Evolutionary conservation across 257 asterid genomes (phyloP), one percentile per base, ranked within the genome.

Genomic region (Leonotis leonurus): DNA sequence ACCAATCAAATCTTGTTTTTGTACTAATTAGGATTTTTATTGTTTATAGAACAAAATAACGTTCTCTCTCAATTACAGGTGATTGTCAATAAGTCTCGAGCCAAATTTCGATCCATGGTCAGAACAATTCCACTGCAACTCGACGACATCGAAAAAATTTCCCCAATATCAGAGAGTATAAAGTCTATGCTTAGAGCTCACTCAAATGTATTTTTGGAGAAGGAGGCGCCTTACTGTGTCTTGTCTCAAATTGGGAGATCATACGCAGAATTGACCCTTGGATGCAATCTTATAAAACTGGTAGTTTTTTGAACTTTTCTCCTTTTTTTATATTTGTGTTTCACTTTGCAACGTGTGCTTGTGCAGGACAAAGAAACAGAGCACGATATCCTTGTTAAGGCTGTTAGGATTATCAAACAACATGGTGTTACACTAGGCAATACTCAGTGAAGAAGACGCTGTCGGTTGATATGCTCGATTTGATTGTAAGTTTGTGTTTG

Each of bases 21-120:
- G 26, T 32, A 14, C 12, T 41, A 39, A 24, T 49, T 22, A 26
- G 35, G 64, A 26, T 8, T 21, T 57, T 6, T 52, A 11, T 43
- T 57, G 27, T 21, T 58, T 39, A n/a, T n/a, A 37, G 18, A 32
- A 35, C 41, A 55, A 36, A 49, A 33, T 63, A 36, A 60, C 32
- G 20, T 51, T 17, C 30, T 77, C 39, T 63, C 65, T 27, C 56
- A 60, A 61, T 69, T 70, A 39, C 69, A 93, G 99, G 91, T 87
- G 22, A 89, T 93, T 72, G 87, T 93, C 60, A 93, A 93, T 58
- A 89, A 93, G 76, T 87, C 99, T 2, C 85, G 97, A 53, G 97
- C 97, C 62, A 74, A 60, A 68, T 93, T 80, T 78, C 94, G 86
- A 56, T 66, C 88, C 60, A 29, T 86, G 65, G 68, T 66, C 46